Percentiles rank a stretch among this genome's conserved stretches.
Evolutionary conservation across 2,329 filamentous ascomycete species (phyloP).

Genomic region (Beauveria sp.): DNA sequence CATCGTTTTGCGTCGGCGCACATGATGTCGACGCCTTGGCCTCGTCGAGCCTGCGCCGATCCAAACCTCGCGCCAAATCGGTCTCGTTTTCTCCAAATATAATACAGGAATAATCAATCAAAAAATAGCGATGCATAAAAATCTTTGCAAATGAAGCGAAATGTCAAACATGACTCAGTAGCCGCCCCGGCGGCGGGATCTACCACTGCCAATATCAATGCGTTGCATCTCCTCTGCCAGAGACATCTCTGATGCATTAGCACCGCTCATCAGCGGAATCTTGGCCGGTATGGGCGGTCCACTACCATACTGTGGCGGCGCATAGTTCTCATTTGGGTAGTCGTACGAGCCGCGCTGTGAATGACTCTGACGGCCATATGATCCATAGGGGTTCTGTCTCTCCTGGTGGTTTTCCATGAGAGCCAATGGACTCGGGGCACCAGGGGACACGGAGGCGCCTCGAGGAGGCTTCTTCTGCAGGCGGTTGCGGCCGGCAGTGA

Average conservation of each 20-base stretch:
- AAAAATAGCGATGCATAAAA: neutral
- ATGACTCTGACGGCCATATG: slow-evolving; percentile 20
- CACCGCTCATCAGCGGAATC: slow-evolving; percentile 50
- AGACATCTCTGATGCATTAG: slow-evolving; percentile 42
- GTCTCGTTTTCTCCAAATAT: slow-evolving; percentile 9
- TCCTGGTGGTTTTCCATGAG: slow-evolving; percentile 46
- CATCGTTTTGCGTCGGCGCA: neutral
- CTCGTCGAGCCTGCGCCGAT: neutral
- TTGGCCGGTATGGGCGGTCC: slow-evolving; percentile 63
- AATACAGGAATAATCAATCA: slow-evolving; percentile 10
- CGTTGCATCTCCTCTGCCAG: slow-evolving; percentile 64
- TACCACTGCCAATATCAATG: slow-evolving; percentile 57
- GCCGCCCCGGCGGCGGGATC: slow-evolving; percentile 44
- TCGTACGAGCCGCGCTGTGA: slow-evolving; percentile 45
- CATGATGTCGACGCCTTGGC: neutral
- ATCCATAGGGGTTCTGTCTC: slow-evolving; percentile 28
- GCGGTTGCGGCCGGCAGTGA: slow-evolving; percentile 43
- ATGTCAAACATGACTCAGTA: slow-evolving; percentile 22
- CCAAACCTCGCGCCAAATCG: neutral
- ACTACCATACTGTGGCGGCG: slow-evolving; percentile 29
- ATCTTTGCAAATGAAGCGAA: neutral
- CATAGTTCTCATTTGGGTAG: slow-evolving; percentile 45
- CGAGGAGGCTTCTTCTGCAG: slow-evolving; percentile 57
- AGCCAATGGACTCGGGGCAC: slow-evolving; percentile 41
- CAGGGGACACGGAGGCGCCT: slow-evolving; percentile 31